Conservation (phyloP, 441 rosid species). For the Euphorbia celastroides region DNA sequence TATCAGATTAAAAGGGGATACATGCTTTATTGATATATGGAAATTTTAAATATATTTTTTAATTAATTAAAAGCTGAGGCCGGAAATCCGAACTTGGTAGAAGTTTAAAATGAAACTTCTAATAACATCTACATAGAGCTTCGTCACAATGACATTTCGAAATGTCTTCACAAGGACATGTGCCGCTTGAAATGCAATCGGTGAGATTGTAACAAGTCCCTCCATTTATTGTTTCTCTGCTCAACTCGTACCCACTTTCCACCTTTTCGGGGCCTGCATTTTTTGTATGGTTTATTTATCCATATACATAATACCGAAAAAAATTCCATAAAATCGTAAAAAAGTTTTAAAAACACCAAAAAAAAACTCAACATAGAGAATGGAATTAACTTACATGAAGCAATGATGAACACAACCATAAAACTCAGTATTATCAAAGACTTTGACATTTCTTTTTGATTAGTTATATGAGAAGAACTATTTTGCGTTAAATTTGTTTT, state of each 20-base stretch:
- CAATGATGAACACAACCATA: not conserved
- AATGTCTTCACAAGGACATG: not conserved
- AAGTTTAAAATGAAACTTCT: not conserved
- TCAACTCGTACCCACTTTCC: not conserved
- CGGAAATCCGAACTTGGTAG: too few relatives aligned
- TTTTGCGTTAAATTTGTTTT: too few relatives aligned
- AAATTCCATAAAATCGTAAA: too few relatives aligned
- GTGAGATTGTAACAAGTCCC: not conserved
- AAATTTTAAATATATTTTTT: too few relatives aligned
- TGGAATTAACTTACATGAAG: not conserved
- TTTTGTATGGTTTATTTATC: too few relatives aligned
- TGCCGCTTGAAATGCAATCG: not conserved
- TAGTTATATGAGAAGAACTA: too few relatives aligned
- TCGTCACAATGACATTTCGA: not conserved
- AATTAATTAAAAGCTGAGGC: too few relatives aligned
- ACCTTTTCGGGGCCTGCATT: not conserved
- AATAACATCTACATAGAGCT: not conserved
- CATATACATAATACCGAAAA: too few relatives aligned
- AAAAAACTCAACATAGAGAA: not conserved
- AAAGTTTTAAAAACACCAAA: too few relatives aligned
- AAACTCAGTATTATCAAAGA: not conserved
- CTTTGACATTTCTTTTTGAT: too few relatives aligned
- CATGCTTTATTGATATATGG: too few relatives aligned
- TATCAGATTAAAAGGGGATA: too few relatives aligned
- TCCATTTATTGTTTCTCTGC: not conserved